These are phyloP conservation scores for Stereocaulon alpinum DNA, from an alignment of 495 filamentous ascomycete species.

Conservation along the genomic window DNA sequence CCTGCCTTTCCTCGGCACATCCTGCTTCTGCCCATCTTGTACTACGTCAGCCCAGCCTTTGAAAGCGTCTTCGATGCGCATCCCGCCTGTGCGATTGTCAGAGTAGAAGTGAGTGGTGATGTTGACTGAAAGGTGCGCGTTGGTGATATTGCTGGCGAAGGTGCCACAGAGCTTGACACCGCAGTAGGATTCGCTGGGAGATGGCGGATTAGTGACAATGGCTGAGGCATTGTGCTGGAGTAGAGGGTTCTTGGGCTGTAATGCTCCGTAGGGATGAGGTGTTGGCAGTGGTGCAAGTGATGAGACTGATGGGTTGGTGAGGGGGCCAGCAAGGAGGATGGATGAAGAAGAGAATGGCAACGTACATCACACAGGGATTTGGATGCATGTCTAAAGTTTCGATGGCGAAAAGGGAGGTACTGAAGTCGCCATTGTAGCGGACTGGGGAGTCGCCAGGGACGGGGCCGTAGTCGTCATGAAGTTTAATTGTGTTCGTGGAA, in stretches of 20 bases:
- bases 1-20: slow-evolving; percentile 6
- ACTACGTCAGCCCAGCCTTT: slow-evolving; percentile 14
- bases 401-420: neutral
- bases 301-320: too few species aligned
- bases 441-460: slow-evolving; percentile 11
- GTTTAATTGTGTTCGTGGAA: too few species aligned
- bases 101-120: slow-evolving; percentile 6
- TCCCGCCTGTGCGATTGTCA: slow-evolving; percentile 4
- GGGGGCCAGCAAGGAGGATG: too few species aligned
- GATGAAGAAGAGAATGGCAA: neutral
- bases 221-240: neutral
- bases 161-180: slow-evolving; percentile 9
- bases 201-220: neutral
- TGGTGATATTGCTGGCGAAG: slow-evolving; percentile 7
- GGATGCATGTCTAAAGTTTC: slow-evolving; percentile 10
- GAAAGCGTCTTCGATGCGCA: slow-evolving; percentile 16
- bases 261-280: too few species aligned
- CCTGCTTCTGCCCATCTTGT: slow-evolving; percentile 1
- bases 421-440: neutral
- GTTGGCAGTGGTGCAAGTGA: too few species aligned
- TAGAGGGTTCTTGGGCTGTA: too few species aligned
- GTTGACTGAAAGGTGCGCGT: slow-evolving; percentile 12
- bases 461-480: neutral
- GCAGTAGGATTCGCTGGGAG: slow-evolving; percentile 16
- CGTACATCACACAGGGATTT: slow-evolving; percentile 16